Evolutionary conservation across 2,329 filamentous ascomycete genomes (phyloP).

Genomic region (Fusarium chaquense): DNA sequence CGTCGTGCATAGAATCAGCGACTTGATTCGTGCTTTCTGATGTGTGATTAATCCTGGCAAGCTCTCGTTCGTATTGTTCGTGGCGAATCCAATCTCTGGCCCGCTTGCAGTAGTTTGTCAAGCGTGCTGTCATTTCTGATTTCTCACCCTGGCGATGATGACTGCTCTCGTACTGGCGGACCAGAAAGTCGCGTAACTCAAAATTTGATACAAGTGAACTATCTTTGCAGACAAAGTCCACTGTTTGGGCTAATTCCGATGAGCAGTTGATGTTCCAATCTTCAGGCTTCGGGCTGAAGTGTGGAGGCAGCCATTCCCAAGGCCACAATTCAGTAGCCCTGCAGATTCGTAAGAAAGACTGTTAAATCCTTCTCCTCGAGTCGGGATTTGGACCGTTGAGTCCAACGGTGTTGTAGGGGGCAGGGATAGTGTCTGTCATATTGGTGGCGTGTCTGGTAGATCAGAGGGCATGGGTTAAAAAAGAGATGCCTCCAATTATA

Average conservation of each 20-base stretch:
- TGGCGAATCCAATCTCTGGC: background rate
- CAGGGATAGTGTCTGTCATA: background rate
- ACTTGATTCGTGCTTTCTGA: background rate
- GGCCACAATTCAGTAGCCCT: background rate
- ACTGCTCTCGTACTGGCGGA: background rate
- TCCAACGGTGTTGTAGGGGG: no score
- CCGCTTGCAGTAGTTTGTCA: background rate
- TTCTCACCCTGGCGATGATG: background rate
- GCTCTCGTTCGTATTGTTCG: background rate
- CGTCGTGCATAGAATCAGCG: no score
- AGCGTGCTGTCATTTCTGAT: background rate
- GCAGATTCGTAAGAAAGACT: background rate
- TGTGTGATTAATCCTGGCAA: background rate
- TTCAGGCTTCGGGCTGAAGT: background rate
- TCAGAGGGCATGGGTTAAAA: background rate
- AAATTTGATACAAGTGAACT: background rate
- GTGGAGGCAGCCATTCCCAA: constrained; percentile 6
- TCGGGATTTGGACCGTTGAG: no score
- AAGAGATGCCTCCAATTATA: background rate
- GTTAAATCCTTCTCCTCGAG: background rate
- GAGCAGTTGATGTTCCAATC: background rate
- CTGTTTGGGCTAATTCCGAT: background rate
- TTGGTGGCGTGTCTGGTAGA: background rate
- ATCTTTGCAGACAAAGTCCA: background rate
- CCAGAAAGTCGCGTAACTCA: constrained; percentile 6